Evolutionary conservation across 768 basidiomycete genomes (phyloP), one percentile per base, ranked within the genome.

Genomic region (Suillus cothurnatus): DNA sequence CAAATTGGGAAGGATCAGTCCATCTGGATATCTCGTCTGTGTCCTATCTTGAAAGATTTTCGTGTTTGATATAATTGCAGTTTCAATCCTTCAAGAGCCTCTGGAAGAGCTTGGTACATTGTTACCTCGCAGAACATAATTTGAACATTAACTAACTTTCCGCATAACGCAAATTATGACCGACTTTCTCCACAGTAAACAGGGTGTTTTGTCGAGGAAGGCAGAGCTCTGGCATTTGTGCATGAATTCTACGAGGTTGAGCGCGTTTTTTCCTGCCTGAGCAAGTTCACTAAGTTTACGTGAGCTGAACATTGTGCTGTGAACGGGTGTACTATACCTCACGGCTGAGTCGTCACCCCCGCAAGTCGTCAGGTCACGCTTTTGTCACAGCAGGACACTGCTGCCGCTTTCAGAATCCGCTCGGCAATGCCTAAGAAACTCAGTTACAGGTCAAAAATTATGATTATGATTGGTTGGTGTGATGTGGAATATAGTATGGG

Each of bases 1-100:
- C 62, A 67, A 36, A n/a, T 19, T 23, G 64, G 65, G 14, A 45
- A 34, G 38, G 67, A 70, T 77, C 61, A 69, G 64, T 39, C 70
- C 61, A 39, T 53, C 69, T 3, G 67, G 71, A 0, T 76, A 77
- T 69, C 28, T 78, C 39, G 77, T 77, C 61, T 26, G 75, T 68
- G 36, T 52, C 8, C 11, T 11, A 56, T 56, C 19, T 15, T 26
- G 26, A 41, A 3, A 38, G 8, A n/a, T 19, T 36, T 41, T 4
- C 12, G 23, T 55, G 36, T 26, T 19, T 63, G 15, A 32, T 9
- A 57, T n/a, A 7, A 36, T 43, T 45, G 61, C 36, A 4, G 12
- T 32, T 57, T 43, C 76, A 72, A 69, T 74, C n/a, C 71, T 65
- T 4, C 72, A 77, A n/a, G 71, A 76, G 45, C 71, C 69, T 2